Evolutionary conservation across 2,329 filamentous ascomycete species (phyloP).

Genomic region (Magnaporthiopsis incrustans): DNA sequence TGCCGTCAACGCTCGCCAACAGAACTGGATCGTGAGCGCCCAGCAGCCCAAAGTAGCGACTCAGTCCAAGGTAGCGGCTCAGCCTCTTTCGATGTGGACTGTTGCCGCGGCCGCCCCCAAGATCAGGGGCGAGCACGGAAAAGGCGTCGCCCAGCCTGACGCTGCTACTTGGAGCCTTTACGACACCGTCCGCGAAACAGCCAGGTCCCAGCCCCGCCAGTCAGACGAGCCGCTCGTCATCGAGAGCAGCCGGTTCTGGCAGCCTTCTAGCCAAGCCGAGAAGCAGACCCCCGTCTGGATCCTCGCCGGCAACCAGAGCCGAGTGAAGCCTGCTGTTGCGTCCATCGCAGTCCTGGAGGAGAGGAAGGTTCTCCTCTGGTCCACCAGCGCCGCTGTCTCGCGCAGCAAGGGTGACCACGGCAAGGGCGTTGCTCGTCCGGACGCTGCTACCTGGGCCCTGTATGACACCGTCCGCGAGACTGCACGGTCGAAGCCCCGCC

Average conservation of each 20-base stretch:
- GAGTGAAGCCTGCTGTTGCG: conserved; percentile 10
- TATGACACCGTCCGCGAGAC: conserved; percentile 19
- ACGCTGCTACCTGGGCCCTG: conserved; percentile 22
- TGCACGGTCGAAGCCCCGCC: conserved; percentile 17
- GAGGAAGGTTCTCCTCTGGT: conserved; percentile 1
- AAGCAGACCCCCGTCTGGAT: conserved; percentile 3
- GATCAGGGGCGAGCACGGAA: conserved; percentile 5
- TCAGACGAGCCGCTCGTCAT: conserved; percentile 23
- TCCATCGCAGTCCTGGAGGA: conserved; percentile 1
- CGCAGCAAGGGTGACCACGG: conserved; percentile 9
- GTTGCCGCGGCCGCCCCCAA: background rate
- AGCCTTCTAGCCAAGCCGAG: conserved; percentile 9
- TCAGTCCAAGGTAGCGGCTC: no score
- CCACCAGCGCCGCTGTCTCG: background rate
- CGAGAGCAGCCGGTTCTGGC: conserved; percentile 31
- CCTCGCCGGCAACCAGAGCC: background rate
- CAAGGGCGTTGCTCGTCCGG: conserved; percentile 27
- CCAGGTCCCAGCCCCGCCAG: conserved; percentile 3
- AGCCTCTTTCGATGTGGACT: conserved; percentile 1
- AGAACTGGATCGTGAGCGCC: no score
- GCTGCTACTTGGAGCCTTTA: conserved; percentile 2
- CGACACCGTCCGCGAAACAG: background rate
- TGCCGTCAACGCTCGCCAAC: no score
- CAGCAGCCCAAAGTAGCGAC: no score
- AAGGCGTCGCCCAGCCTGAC: conserved; percentile 5